These are phyloP conservation scores for Nicotiana otophora DNA, from an alignment of 257 asterid species.

Conservation along the genomic window DNA sequence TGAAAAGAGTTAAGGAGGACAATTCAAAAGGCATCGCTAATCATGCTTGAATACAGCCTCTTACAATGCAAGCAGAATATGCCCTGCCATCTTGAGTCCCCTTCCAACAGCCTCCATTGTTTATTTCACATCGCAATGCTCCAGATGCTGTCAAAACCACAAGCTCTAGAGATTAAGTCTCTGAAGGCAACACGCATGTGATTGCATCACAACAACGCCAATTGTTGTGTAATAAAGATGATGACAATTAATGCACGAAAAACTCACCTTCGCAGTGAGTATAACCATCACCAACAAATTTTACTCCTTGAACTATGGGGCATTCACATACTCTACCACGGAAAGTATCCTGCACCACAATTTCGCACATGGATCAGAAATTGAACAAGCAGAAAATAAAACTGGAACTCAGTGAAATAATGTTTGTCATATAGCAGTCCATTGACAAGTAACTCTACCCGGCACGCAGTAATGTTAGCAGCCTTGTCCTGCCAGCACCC, in stretches of 20 bases:
- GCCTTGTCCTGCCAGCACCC: constrained; percentile 94
- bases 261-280: constrained; percentile 75
- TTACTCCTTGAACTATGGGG: constrained; percentile 81
- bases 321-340: constrained; percentile 93
- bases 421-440: not conserved
- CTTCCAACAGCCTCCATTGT: constrained; percentile 95
- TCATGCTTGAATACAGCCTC: constrained; percentile 24
- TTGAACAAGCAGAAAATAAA: not conserved
- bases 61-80: constrained; percentile 87
- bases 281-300: constrained; percentile 89
- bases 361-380: not conserved
- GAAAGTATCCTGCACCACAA: constrained; percentile 69
- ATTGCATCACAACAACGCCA: not conserved
- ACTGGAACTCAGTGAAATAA: not conserved
- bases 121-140: constrained; percentile 70
- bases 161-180: not conserved
- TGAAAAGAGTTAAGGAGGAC: not conserved
- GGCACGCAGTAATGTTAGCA: constrained; percentile 83
- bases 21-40: not conserved
- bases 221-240: not conserved
- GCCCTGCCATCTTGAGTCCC: constrained; percentile 59
- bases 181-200: not conserved
- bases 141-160: constrained; percentile 68
- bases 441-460: constrained; percentile 32
- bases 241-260: constrained; percentile 1